Conservation (phyloP, 2,329 filamentous ascomycete species). For the Neocatenulostroma microsporum region DNA sequence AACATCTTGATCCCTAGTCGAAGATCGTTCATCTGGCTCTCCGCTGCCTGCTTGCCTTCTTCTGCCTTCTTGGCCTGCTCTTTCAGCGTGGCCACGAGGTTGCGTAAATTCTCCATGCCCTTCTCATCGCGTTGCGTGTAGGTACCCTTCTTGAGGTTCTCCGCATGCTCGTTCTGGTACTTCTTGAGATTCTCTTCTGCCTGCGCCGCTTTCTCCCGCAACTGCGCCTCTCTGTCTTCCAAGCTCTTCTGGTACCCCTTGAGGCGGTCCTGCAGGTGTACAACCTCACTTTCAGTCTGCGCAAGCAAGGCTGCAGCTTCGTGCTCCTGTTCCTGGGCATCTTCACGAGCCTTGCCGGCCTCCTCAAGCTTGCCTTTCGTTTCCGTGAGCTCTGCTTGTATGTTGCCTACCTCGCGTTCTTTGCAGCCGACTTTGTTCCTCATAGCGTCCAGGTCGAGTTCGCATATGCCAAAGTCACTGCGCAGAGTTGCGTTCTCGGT, state of each 20-base stretch:
- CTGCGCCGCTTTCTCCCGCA: conserved; percentile 33
- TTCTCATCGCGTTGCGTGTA: conserved; percentile 45
- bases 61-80: conserved; percentile 49
- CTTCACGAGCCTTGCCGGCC: conserved; percentile 30
- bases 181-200: conserved; percentile 28
- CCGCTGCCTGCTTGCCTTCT: conserved; percentile 38
- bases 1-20: conserved; percentile 21
- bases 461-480: conserved; percentile 62
- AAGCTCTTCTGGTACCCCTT: conserved; percentile 14
- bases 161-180: conserved; percentile 36
- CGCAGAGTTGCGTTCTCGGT: conserved; percentile 60
- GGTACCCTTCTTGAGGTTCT: conserved; percentile 43
- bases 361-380: conserved; percentile 38
- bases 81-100: conserved; percentile 48
- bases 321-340: conserved; percentile 33
- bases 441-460: conserved; percentile 43
- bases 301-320: conserved; percentile 31
- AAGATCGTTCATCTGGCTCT: conserved; percentile 36
- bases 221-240: conserved; percentile 32
- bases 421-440: conserved; percentile 18
- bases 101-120: conserved; percentile 45
- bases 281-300: conserved; percentile 35
- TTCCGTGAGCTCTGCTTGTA: conserved; percentile 23
- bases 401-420: conserved; percentile 15
- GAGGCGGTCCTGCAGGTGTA: conserved; percentile 49